These are phyloP conservation scores for Didymella keratinophila DNA, from an alignment of 2,329 filamentous ascomycete genomes.

Conservation along the genomic window DNA sequence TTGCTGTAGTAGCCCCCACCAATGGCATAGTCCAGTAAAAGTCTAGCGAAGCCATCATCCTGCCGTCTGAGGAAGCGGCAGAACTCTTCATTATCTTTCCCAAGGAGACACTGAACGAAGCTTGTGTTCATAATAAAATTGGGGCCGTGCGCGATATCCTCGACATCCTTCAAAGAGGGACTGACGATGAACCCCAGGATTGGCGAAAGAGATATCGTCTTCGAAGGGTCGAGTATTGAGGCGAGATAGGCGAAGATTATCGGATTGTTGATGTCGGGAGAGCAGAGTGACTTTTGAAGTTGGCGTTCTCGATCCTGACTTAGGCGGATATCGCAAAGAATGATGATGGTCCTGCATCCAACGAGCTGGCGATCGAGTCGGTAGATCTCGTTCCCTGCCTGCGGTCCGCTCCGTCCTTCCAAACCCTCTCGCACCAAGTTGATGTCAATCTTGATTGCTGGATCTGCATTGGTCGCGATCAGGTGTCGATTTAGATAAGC, in stretches of 20 bases:
- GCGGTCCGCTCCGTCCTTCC: conserved; percentile 20
- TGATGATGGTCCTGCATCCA: conserved; percentile 22
- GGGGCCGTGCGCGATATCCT: conserved; percentile 23
- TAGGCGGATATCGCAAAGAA: conserved; percentile 31
- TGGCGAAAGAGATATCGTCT: conserved; percentile 18
- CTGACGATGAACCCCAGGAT: conserved; percentile 28
- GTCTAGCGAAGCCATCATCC: conserved; percentile 27
- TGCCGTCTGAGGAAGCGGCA: conserved; percentile 35
- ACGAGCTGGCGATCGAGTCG: conserved; percentile 29
- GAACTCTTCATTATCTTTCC: conserved; percentile 28
- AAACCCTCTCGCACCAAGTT: conserved; percentile 9
- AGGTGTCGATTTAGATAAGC: conserved; percentile 36
- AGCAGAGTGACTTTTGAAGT: conserved; percentile 23
- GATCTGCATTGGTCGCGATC: conserved; percentile 26
- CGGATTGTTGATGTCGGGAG: conserved; percentile 19
- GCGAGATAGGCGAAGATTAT: conserved; percentile 33
- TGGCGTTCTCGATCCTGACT: conserved; percentile 25
- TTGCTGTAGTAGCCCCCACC: conserved; percentile 26
- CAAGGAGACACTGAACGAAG: conserved; percentile 32
- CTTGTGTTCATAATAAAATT: conserved; percentile 33
- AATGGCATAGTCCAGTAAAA: conserved; percentile 34
- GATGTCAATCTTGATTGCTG: conserved; percentile 33
- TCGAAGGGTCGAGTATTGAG: conserved; percentile 15
- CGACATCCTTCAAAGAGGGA: conserved; percentile 30
- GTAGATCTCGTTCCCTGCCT: conserved; percentile 18